These are phyloP conservation scores for Umbelopsis sp. DNA, from an alignment of 371 early-diverging fungal genomes.

Conservation along the genomic window DNA sequence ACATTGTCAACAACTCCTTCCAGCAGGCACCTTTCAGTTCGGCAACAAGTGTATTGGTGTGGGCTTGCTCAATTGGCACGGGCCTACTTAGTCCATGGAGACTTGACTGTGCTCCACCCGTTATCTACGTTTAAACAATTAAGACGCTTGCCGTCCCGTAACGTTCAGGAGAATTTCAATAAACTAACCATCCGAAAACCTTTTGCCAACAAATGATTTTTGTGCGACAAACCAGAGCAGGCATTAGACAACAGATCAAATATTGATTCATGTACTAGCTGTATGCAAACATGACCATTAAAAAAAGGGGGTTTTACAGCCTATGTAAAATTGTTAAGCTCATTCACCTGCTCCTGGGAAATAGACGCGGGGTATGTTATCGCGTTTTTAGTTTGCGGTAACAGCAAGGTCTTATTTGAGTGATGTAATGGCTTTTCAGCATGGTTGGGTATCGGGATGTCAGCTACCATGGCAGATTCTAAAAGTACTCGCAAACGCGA, in stretches of 20 bases:
- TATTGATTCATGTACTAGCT: slow-evolving; percentile 3
- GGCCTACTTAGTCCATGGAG: not conserved
- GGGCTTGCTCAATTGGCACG: slow-evolving; percentile 6
- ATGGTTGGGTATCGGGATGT: not conserved
- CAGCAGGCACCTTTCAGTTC: not conserved
- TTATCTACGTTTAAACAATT: not conserved
- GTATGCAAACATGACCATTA: not conserved
- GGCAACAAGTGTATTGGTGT: not conserved
- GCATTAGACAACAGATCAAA: not conserved
- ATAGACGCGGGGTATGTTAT: not conserved
- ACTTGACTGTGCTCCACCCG: not conserved
- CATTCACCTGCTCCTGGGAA: slow-evolving; percentile 2
- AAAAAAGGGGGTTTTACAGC: not conserved
- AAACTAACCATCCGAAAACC: slow-evolving; percentile 8
- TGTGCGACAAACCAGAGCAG: not conserved
- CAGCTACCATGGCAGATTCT: not conserved
- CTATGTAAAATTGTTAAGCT: not conserved
- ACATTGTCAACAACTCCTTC: not conserved
- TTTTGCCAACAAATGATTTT: slow-evolving; percentile 5
- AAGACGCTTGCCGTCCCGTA: too few species aligned
- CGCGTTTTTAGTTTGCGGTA: too few species aligned
- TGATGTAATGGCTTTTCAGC: too few species aligned
- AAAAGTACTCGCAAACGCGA: slow-evolving; percentile 5
- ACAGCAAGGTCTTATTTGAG: too few species aligned
- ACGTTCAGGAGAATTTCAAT: too few species aligned